Percentiles rank a stretch among this genome's conserved stretches.
Evolutionary conservation across 177 flowering plant species (phyloP).

Genomic region (Vitis hybrid): DNA sequence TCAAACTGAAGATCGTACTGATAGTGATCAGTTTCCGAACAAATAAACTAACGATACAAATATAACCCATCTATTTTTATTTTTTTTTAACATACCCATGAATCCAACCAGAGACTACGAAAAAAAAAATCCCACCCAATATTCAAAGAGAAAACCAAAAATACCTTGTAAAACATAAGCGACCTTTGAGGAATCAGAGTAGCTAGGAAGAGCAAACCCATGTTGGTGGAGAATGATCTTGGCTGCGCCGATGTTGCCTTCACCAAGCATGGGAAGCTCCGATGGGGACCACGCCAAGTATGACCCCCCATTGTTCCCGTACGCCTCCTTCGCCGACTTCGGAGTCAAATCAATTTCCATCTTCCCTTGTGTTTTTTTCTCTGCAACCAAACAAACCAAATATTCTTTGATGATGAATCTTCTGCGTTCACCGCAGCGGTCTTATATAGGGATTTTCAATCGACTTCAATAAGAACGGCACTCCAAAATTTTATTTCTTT

Average conservation of each 20-base stretch:
- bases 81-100: too few relatives aligned
- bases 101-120: too few relatives aligned
- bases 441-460: too few relatives aligned
- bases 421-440: not conserved
- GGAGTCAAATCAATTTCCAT: slow-evolving; percentile 84
- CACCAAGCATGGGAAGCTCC: slow-evolving; percentile 71
- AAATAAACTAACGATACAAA: too few relatives aligned
- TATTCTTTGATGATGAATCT: too few relatives aligned
- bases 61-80: too few relatives aligned
- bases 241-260: slow-evolving; percentile 82
- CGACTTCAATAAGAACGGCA: too few relatives aligned
- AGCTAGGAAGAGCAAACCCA: slow-evolving; percentile 74
- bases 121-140: not conserved
- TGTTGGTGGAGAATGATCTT: slow-evolving; percentile 64
- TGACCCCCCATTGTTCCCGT: slow-evolving; percentile 68
- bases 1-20: too few relatives aligned
- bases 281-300: slow-evolving; percentile 68
- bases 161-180: slow-evolving; percentile 90
- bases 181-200: slow-evolving; percentile 85
- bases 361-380: slow-evolving; percentile 1
- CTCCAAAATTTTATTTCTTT: too few relatives aligned
- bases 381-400: too few relatives aligned
- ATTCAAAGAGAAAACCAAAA: not conserved
- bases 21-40: too few relatives aligned
- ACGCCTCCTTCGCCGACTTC: slow-evolving; percentile 47